Percentiles rank a stretch among this genome's conserved stretches.
Conservation (phyloP, 306 rosid species). For the Trichosanthes truncata region DNA sequence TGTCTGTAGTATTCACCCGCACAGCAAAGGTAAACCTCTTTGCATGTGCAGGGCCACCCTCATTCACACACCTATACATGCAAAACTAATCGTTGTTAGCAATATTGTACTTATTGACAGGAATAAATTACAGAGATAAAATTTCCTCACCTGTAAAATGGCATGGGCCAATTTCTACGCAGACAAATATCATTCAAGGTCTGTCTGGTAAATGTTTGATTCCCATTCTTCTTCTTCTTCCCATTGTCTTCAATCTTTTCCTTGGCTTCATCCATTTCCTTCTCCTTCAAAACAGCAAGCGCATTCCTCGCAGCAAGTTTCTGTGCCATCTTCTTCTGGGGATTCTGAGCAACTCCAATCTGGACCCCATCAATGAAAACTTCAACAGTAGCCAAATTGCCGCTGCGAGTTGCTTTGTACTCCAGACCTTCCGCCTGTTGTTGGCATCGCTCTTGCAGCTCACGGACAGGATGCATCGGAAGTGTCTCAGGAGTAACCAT, state of each 20-base stretch:
- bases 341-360: constrained; percentile 78
- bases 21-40: constrained; percentile 90
- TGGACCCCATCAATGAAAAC: constrained; percentile 91
- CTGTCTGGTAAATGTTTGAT: constrained; percentile 88
- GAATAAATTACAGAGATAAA: not conserved
- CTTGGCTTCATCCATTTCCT: constrained; percentile 58
- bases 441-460: constrained; percentile 98
- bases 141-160: constrained; percentile 54
- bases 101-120: not conserved
- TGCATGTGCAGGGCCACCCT: constrained; percentile 99
- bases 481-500: constrained; percentile 99
- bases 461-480: constrained; percentile 99
- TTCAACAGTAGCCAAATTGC: constrained; percentile 90
- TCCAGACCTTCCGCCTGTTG: constrained; percentile 98
- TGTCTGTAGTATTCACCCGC: constrained; percentile 80
- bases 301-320: constrained; percentile 97
- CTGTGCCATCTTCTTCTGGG: constrained; percentile 99
- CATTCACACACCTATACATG: constrained; percentile 70
- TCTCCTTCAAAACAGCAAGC: constrained; percentile 77
- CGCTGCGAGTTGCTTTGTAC: constrained; percentile 81
- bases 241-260: constrained; percentile 46
- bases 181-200: constrained; percentile 87
- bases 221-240: constrained; percentile 62
- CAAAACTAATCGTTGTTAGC: not conserved
- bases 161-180: constrained; percentile 98